A percentile compares a stretch with the other conserved stretches of the same genome.
phyloP scores from a whole-genome alignment of 2,329 filamentous ascomycete species.

The Fusarium piperis region DNA sequence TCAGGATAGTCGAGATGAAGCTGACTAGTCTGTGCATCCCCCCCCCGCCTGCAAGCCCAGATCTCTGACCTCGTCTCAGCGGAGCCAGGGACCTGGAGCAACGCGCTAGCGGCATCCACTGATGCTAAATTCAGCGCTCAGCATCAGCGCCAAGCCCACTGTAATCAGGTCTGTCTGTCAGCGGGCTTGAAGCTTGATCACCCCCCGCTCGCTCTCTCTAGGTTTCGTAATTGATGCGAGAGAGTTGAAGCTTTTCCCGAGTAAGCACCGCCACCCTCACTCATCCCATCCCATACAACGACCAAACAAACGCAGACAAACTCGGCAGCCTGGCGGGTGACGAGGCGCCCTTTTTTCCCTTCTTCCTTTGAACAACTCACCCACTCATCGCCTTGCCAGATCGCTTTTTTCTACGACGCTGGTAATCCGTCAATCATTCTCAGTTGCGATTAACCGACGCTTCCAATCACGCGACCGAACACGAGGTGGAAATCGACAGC shows the following conservation, averaged over 20 bases:
- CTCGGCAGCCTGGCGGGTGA: neutral
- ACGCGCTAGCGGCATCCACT: neutral
- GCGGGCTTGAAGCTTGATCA: conserved; percentile 1
- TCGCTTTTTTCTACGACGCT: neutral
- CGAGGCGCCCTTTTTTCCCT: neutral
- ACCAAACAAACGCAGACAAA: neutral
- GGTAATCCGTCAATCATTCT: neutral
- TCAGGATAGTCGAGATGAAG: neutral
- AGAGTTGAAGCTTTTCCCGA: neutral
- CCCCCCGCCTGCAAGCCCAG: neutral
- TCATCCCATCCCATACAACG: neutral
- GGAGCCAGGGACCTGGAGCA: neutral
- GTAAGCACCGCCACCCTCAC: conserved; percentile 29
- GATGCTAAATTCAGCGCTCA: conserved; percentile 29
- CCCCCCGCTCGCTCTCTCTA: neutral
- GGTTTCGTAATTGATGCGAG: neutral
- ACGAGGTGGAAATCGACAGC: neutral
- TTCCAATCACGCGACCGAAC: conserved; percentile 14
- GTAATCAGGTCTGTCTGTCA: conserved; percentile 16
- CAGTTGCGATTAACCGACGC: neutral
- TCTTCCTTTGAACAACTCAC: neutral
- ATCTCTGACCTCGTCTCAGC: neutral
- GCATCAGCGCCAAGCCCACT: conserved; percentile 26
- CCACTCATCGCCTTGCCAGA: neutral
- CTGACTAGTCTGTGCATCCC: neutral